These are phyloP conservation scores for Lactarius hatsudake DNA, from an alignment of 768 basidiomycete species.

Conservation along the genomic window DNA sequence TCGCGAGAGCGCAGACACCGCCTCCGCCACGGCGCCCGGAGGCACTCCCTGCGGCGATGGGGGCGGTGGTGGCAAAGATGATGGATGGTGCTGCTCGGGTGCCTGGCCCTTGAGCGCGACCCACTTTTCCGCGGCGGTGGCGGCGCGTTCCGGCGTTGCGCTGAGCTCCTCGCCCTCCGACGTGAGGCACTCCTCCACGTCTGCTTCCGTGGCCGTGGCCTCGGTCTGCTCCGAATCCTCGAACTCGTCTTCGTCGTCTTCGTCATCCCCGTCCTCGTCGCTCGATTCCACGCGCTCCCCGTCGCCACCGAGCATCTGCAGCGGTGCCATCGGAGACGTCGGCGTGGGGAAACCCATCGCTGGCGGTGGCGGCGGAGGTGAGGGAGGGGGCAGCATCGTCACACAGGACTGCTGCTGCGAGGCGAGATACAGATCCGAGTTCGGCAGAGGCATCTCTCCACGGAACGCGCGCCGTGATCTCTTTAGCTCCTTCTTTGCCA, in stretches of 20 bases:
- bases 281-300: constrained; percentile 27
- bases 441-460: constrained; percentile 9
- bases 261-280: constrained; percentile 27
- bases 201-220: constrained; percentile 58
- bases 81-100: constrained; percentile 1
- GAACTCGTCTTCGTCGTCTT: constrained; percentile 38
- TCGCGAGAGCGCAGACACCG: neutral
- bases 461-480: constrained; percentile 15
- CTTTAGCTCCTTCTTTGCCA: constrained; percentile 30
- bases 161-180: constrained; percentile 64
- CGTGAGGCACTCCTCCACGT: constrained; percentile 72
- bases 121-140: constrained; percentile 66
- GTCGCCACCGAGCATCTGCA: constrained; percentile 12
- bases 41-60: neutral
- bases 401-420: constrained; percentile 11
- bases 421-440: constrained; percentile 14
- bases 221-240: constrained; percentile 53
- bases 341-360: constrained; percentile 19
- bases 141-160: constrained; percentile 28
- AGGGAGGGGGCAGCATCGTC: neutral
- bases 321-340: constrained; percentile 15
- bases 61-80: neutral
- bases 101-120: constrained; percentile 62
- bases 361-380: constrained; percentile 10
- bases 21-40: neutral